A percentile compares a stretch with the other conserved stretches of the same genome.
Evolutionary conservation across 106 monocot species (phyloP).

Genomic region (Dioscorea alata): DNA sequence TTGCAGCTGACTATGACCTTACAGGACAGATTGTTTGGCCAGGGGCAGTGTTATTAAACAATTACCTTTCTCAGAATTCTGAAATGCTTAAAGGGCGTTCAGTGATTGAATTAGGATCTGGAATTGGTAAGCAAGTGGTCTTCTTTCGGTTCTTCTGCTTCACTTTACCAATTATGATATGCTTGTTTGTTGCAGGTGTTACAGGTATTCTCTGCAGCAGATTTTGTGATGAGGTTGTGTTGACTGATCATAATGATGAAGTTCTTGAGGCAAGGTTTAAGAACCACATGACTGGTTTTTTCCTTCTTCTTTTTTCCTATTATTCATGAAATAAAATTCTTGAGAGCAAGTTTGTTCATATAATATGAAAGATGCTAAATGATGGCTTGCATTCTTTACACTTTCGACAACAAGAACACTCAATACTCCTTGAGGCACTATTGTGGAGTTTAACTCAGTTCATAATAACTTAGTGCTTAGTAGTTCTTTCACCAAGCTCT

Average conservation of each 20-base stretch:
- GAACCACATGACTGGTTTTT: background rate
- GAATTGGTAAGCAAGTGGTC: constrained; percentile 54
- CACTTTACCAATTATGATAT: background rate
- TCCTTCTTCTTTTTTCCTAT: too few relatives aligned
- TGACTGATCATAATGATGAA: constrained; percentile 98
- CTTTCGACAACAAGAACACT: too few relatives aligned
- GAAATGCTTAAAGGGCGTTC: constrained; percentile 53
- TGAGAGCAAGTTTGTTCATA: too few relatives aligned
- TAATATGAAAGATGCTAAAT: too few relatives aligned
- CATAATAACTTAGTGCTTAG: too few relatives aligned
- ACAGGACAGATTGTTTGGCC: constrained; percentile 99
- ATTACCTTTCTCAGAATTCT: constrained; percentile 67
- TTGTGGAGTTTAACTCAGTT: too few relatives aligned
- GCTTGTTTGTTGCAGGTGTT: constrained; percentile 47
- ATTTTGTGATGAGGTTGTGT: constrained; percentile 69
- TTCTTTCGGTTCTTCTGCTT: background rate
- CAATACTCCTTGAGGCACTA: too few relatives aligned
- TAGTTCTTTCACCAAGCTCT: too few relatives aligned
- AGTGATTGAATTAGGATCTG: constrained; percentile 90
- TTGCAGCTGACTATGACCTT: constrained; percentile 88
- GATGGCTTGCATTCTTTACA: too few relatives aligned
- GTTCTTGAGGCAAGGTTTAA: constrained; percentile 79
- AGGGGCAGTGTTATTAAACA: constrained; percentile 81
- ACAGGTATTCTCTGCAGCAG: constrained; percentile 89
- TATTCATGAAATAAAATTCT: too few relatives aligned